Conservation (phyloP, 306 rosid species). For the Argentina anserina region DNA sequence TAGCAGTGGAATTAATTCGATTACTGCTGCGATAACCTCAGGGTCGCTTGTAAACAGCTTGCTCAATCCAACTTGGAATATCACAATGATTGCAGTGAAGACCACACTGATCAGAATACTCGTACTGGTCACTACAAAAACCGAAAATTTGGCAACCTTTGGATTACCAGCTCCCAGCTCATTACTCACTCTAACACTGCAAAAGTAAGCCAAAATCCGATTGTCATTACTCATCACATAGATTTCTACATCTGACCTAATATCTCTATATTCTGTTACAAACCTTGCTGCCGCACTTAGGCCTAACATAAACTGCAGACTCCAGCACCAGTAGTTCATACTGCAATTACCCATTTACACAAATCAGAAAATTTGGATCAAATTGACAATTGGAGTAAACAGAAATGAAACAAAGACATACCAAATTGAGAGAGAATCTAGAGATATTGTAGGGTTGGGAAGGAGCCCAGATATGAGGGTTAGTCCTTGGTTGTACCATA, state of each 20-base stretch:
- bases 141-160: slow-evolving; percentile 59
- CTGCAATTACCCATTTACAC: slow-evolving; percentile 30
- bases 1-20: slow-evolving; percentile 55
- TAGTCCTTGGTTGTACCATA: slow-evolving; percentile 80
- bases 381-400: no score
- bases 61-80: slow-evolving; percentile 39
- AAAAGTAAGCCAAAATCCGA: neutral
- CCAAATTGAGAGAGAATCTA: slow-evolving; percentile 61
- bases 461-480: slow-evolving; percentile 74
- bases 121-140: slow-evolving; percentile 28
- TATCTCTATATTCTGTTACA: neutral
- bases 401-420: slow-evolving; percentile 5
- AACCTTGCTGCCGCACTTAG: slow-evolving; percentile 72
- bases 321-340: slow-evolving; percentile 66
- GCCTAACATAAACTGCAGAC: slow-evolving; percentile 64
- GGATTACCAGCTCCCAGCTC: slow-evolving; percentile 73
- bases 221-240: neutral
- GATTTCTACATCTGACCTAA: neutral
- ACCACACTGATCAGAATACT: slow-evolving; percentile 50
- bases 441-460: slow-evolving; percentile 49
- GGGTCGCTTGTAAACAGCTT: slow-evolving; percentile 47
- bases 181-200: slow-evolving; percentile 66
- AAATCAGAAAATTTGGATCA: no score
- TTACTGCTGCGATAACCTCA: slow-evolving; percentile 42
- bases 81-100: slow-evolving; percentile 41